Evolutionary conservation across 1,284 basidiomycete species (phyloP).

Genomic region (Amylostereum chailletii): DNA sequence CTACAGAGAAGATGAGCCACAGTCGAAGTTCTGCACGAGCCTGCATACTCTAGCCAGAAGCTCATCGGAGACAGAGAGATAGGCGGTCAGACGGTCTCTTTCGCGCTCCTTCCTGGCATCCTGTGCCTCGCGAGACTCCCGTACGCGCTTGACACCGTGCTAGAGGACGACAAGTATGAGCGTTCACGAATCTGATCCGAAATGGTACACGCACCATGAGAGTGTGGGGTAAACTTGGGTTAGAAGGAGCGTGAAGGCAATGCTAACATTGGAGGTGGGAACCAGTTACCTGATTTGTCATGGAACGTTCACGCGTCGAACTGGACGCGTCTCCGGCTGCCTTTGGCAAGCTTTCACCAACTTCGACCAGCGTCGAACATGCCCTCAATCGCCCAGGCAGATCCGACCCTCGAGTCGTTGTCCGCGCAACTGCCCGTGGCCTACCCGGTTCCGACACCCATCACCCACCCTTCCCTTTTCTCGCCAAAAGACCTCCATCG

Average conservation of each 20-base stretch:
- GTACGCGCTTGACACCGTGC: slow-evolving; percentile 76
- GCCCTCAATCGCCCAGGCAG: slow-evolving; percentile 42
- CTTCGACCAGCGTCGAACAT: slow-evolving; percentile 24
- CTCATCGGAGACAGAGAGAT: slow-evolving; percentile 57
- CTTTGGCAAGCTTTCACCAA: no score
- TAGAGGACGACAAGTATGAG: slow-evolving; percentile 14
- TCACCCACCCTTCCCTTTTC: slow-evolving; percentile 71
- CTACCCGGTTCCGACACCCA: slow-evolving; percentile 75
- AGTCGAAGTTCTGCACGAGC: background rate
- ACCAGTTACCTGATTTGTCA: no score
- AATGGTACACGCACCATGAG: no score
- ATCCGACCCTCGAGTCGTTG: slow-evolving; percentile 41
- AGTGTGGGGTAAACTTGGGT: no score
- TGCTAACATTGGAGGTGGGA: no score
- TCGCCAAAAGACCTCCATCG: slow-evolving; percentile 72
- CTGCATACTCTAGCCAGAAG: slow-evolving; percentile 56
- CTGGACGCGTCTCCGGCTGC: no score
- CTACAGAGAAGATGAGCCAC: slow-evolving; percentile 29
- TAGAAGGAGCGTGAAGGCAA: no score
- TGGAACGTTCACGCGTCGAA: no score
- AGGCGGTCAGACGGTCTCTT: slow-evolving; percentile 66
- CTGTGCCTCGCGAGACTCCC: slow-evolving; percentile 52
- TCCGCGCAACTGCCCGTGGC: slow-evolving; percentile 72
- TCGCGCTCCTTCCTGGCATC: slow-evolving; percentile 66
- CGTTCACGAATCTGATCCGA: no score